Evolutionary conservation across 2,329 filamentous ascomycete genomes (phyloP).

Genomic region (Colletotrichum limetticola): DNA sequence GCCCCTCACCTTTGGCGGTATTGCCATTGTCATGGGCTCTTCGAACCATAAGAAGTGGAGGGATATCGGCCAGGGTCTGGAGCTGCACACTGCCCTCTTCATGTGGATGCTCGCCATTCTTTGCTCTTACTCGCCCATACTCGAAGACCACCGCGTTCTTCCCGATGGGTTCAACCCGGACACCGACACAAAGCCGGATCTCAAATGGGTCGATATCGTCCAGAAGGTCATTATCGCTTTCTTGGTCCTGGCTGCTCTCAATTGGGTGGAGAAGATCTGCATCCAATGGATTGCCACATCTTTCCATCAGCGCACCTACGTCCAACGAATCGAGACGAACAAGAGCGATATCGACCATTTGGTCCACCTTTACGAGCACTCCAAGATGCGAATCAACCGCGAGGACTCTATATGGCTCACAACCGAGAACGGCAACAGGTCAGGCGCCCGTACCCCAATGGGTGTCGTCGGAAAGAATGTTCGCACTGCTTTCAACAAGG

Average conservation of each 20-base stretch:
- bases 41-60: slow-evolving; percentile 94
- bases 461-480: slow-evolving; percentile 79
- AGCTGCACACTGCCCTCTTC: slow-evolving; percentile 86
- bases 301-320: slow-evolving; percentile 92
- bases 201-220: slow-evolving; percentile 79
- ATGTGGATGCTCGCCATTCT: slow-evolving; percentile 92
- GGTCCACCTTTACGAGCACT: slow-evolving; percentile 72
- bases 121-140: slow-evolving; percentile 85
- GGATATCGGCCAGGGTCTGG: slow-evolving; percentile 86
- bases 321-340: slow-evolving; percentile 90
- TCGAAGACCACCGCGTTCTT: slow-evolving; percentile 67
- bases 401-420: slow-evolving; percentile 61
- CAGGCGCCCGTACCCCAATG: slow-evolving; percentile 80
- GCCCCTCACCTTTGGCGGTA: slow-evolving; percentile 55
- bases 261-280: slow-evolving; percentile 90
- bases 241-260: slow-evolving; percentile 83
- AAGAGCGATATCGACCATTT: slow-evolving; percentile 83
- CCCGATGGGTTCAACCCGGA: slow-evolving; percentile 50
- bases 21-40: slow-evolving; percentile 80
- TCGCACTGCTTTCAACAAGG: slow-evolving; percentile 78
- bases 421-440: slow-evolving; percentile 50
- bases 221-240: slow-evolving; percentile 88
- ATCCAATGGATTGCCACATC: slow-evolving; percentile 95
- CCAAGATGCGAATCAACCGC: slow-evolving; percentile 76
- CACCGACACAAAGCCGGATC: slow-evolving; percentile 52